A percentile compares a stretch with the other conserved stretches of the same genome.
Conservation (phyloP, 768 basidiomycete species). For the Filobasidium wieringae region DNA sequence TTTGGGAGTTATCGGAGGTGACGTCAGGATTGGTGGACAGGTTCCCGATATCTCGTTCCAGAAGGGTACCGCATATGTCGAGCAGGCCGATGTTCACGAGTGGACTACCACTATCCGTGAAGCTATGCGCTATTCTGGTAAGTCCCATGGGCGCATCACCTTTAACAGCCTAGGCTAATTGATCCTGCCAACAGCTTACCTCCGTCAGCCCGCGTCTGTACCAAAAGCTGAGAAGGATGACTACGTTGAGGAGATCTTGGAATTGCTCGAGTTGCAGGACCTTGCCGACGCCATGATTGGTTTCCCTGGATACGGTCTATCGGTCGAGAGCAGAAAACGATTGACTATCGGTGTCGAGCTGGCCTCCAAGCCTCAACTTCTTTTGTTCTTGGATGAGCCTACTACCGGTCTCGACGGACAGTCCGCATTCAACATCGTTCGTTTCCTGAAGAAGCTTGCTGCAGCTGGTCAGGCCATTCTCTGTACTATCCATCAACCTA, state of each 20-base stretch:
- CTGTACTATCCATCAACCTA: conserved; percentile 86
- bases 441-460: conserved; percentile 21
- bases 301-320: conserved; percentile 45
- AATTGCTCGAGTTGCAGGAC: conserved; percentile 73
- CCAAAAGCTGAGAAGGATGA: conserved; percentile 60
- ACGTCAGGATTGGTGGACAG: conserved; percentile 54
- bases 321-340: conserved; percentile 62
- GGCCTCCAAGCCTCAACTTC: conserved; percentile 68
- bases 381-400: conserved; percentile 81
- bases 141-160: no score
- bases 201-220: conserved; percentile 61
- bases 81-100: conserved; percentile 62
- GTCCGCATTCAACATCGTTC: conserved; percentile 39
- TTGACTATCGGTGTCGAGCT: conserved; percentile 79
- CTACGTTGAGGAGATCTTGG: conserved; percentile 59
- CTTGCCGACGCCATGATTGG: conserved; percentile 68
- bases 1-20: conserved; percentile 65
- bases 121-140: conserved; percentile 61
- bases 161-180: no score
- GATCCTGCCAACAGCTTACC: conserved; percentile 66
- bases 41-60: conserved; percentile 50
- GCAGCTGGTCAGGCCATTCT: conserved; percentile 45
- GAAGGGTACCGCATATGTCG: conserved; percentile 62
- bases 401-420: conserved; percentile 58
- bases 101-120: conserved; percentile 66